phyloP scores from a whole-genome alignment of 2,329 filamentous ascomycete species.

The Scortechinia acanthostroma region DNA sequence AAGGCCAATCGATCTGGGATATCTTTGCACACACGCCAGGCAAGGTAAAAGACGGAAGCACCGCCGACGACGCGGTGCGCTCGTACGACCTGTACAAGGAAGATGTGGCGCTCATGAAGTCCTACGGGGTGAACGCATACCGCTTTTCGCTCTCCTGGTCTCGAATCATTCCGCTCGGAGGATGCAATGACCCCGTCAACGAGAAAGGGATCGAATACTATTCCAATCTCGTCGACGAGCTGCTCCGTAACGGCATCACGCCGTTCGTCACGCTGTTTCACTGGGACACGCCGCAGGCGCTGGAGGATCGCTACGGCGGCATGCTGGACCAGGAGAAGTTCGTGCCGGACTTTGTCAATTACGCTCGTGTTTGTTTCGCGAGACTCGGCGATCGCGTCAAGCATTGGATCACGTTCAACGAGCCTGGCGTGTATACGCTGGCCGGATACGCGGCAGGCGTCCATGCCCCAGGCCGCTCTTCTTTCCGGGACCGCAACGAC shows the following conservation, averaged over 20 bases:
- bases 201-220: conserved; percentile 52
- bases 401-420: conserved; percentile 41
- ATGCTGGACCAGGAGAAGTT: conserved; percentile 55
- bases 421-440: conserved; percentile 20
- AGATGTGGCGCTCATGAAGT: conserved; percentile 52
- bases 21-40: conserved; percentile 26
- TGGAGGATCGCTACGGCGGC: conserved; percentile 52
- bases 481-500: conserved; percentile 17
- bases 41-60: conserved; percentile 27
- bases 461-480: conserved; percentile 19
- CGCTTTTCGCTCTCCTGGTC: conserved; percentile 61
- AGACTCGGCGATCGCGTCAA: conserved; percentile 49
- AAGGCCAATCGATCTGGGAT: conserved; percentile 31
- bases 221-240: conserved; percentile 49
- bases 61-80: conserved; percentile 24
- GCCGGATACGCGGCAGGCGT: conserved; percentile 24
- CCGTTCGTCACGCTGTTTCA: conserved; percentile 59
- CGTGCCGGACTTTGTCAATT: conserved; percentile 49
- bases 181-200: conserved; percentile 54
- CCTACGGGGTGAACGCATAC: conserved; percentile 49
- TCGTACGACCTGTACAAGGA: conserved; percentile 32
- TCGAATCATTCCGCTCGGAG: conserved; percentile 56
- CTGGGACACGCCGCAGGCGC: conserved; percentile 54
- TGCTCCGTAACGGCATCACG: conserved; percentile 44
- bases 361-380: conserved; percentile 49